Conservation (phyloP, 192 early-diverging fungal species). For the Radiomyces spectabilis region DNA sequence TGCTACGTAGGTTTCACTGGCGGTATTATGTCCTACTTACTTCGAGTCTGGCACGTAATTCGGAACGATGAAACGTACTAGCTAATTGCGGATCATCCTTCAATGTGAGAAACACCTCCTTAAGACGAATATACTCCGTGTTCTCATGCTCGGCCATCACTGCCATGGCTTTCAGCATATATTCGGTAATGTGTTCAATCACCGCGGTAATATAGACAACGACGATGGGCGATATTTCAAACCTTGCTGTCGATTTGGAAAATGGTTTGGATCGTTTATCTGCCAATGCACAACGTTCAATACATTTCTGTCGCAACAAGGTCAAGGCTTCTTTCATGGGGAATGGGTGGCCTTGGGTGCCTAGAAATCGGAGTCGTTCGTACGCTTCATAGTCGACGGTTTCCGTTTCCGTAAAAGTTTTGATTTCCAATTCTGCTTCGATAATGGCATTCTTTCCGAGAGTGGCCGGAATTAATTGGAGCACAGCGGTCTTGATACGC, state of each 20-base stretch:
- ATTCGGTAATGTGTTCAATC: slow-evolving; percentile 50
- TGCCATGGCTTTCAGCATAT: slow-evolving; percentile 42
- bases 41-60: slow-evolving; percentile 40
- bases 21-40: slow-evolving; percentile 11
- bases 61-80: slow-evolving; percentile 35
- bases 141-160: slow-evolving; percentile 41
- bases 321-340: slow-evolving; percentile 28
- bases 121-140: slow-evolving; percentile 37
- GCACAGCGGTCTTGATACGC: slow-evolving; percentile 40
- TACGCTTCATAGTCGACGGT: slow-evolving; percentile 28
- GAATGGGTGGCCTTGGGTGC: too few relatives aligned
- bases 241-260: background rate
- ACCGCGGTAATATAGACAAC: slow-evolving; percentile 51
- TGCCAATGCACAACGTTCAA: slow-evolving; percentile 42
- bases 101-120: slow-evolving; percentile 41
- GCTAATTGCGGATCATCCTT: slow-evolving; percentile 44
- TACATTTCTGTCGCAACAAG: slow-evolving; percentile 39
- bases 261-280: slow-evolving; percentile 12
- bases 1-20: background rate
- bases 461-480: slow-evolving; percentile 37
- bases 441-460: slow-evolving; percentile 54
- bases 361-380: too few relatives aligned
- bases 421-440: slow-evolving; percentile 52
- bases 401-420: slow-evolving; percentile 45
- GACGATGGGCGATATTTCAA: slow-evolving; percentile 23